A percentile compares a stretch with the other conserved stretches of the same genome.
These are phyloP conservation scores for Lactifluus hygrophoroides DNA, from an alignment of 768 basidiomycete genomes.

Conservation along the genomic window DNA sequence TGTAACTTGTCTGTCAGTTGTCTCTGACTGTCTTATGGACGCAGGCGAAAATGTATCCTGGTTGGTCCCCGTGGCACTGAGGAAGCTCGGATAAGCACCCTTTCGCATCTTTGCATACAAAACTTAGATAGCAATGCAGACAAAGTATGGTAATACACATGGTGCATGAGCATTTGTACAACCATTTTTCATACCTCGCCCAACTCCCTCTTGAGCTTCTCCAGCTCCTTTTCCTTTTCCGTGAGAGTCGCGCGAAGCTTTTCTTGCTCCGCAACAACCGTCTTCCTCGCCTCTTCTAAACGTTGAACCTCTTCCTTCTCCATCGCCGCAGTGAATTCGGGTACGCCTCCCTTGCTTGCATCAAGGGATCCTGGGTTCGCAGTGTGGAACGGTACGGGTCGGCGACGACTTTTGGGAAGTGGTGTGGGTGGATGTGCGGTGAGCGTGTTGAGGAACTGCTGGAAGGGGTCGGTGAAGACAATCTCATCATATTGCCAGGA, in stretches of 20 bases:
- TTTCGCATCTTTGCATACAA: not conserved
- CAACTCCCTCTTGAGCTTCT: constrained; percentile 52
- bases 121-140: not conserved
- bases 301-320: constrained; percentile 79
- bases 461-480: constrained; percentile 90
- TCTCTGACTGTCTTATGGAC: constrained; percentile 20
- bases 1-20: not conserved
- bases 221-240: constrained; percentile 78
- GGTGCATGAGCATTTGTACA: not conserved
- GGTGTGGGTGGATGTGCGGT: constrained; percentile 77
- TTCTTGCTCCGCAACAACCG: constrained; percentile 68
- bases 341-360: constrained; percentile 54
- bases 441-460: constrained; percentile 74
- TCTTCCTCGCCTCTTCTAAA: constrained; percentile 66
- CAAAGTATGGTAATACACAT: constrained; percentile 1
- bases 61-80: constrained; percentile 80
- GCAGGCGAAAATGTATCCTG: constrained; percentile 85
- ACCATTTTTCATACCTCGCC: constrained; percentile 14
- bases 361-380: constrained; percentile 48
- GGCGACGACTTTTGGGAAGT: constrained; percentile 53
- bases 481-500: constrained; percentile 99
- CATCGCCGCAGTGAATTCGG: constrained; percentile 82
- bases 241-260: constrained; percentile 57
- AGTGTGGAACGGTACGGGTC: constrained; percentile 64
- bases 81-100: not conserved